Base-by-base conservation (phyloP, 805 yeast genomes). In the Monosporozyma aerobia region DNA sequence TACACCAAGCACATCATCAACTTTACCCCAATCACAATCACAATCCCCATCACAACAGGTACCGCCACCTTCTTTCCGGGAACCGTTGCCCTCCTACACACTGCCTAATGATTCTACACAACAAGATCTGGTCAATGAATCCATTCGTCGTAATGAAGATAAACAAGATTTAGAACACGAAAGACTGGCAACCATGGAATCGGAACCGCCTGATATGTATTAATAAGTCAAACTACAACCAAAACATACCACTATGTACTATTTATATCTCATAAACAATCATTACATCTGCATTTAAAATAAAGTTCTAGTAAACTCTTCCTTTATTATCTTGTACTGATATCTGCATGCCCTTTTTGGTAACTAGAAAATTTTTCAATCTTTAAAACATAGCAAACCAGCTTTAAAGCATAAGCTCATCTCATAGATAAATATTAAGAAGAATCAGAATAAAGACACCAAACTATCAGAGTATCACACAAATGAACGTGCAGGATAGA, bases 401-500 rank as follows among this genome's bases (percentile, higher is more conserved):
- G 23, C 23, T 11, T 46, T 23, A 16, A 27, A 27, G 29, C 7
- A 27, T 27, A 27, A 27, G 29, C 29, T 27, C 29, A 27, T 27
- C 45, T 27, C 35, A 14, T 32, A 11, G 13, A 32, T 13, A 5
- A 32, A 32, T 32, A 32, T 32, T 32, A 27, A 19, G 19, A 19
- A 19, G 19, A 19, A 19, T 19, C 19, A 19, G 19, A 19, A 19
- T 19, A 19, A 27, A 27, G 29, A 27, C 29, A 27, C 29, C 37
- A 32, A 32, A 32, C 11, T 32, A 14, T 13, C 16, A 14, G 13
- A 35, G 2, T 13, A 13, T 2, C 16, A 29, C 22, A 43, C 2
- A 46, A 32, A 65, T 67, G 70, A 62, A 60, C 49, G 63, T 63
- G 7, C 67, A 64, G 44, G 97, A 92, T 64, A 80, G 96, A 74